Evolutionary conservation across 164 flowering plant genomes (phyloP).

Genomic region (Amborella trichopoda): DNA sequence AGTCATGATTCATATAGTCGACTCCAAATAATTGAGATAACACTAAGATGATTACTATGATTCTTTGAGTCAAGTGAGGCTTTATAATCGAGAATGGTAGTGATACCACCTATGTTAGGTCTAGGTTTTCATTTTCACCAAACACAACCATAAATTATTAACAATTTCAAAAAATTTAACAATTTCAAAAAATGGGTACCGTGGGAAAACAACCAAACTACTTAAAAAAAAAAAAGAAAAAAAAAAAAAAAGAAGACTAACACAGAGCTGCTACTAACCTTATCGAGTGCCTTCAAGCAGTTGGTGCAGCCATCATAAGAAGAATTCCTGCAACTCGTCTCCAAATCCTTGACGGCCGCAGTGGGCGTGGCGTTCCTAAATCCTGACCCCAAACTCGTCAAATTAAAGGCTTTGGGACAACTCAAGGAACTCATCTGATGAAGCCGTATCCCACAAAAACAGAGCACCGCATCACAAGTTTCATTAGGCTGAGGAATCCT

Average conservation of each 20-base stretch:
- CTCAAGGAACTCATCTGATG: slow-evolving; percentile 80
- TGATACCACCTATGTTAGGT: no score
- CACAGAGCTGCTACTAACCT: slow-evolving; percentile 33
- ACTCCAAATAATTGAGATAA: no score
- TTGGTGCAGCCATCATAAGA: slow-evolving; percentile 85
- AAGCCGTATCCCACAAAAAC: slow-evolving; percentile 94
- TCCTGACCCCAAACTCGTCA: slow-evolving; percentile 11
- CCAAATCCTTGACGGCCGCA: slow-evolving; percentile 64
- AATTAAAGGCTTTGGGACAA: slow-evolving; percentile 87
- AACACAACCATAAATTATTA: no score
- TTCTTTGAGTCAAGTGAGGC: no score
- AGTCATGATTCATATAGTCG: no score
- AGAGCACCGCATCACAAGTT: slow-evolving; percentile 75
- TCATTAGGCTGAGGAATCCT: slow-evolving; percentile 75
- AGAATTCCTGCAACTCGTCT: slow-evolving; percentile 68
- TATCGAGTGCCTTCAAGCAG: slow-evolving; percentile 82
- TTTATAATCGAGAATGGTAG: no score
- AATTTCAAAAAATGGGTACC: neutral
- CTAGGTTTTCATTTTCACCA: no score
- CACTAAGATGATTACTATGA: no score
- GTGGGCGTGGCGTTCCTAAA: slow-evolving; percentile 68
- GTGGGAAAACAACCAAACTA: neutral
- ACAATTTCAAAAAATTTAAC: no score
- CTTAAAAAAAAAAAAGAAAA: neutral
- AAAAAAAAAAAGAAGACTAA: neutral